Conservation (phyloP, 2,329 filamentous ascomycete genomes). For the Niveomyces coronatus region DNA sequence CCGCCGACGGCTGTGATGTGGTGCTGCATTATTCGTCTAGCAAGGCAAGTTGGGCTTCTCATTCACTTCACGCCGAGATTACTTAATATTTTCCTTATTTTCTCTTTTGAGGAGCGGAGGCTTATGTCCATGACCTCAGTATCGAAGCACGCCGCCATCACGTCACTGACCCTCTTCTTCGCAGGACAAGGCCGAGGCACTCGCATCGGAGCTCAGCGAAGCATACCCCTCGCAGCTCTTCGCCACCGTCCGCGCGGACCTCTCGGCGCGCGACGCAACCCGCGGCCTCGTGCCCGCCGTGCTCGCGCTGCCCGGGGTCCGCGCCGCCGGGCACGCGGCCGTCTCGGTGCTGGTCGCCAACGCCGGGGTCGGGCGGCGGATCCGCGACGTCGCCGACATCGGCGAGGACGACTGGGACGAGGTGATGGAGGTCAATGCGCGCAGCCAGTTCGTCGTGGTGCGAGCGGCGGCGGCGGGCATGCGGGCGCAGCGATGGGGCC, state of each 20-base stretch:
- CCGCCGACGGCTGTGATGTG: conserved; percentile 25
- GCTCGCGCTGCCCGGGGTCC: conserved; percentile 12
- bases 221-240: conserved; percentile 20
- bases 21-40: conserved; percentile 25
- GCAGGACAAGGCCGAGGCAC: conserved; percentile 21
- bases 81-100: neutral
- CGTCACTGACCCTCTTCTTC: no score
- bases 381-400: conserved; percentile 46
- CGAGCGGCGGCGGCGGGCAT: conserved; percentile 52
- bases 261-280: conserved; percentile 17
- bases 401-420: conserved; percentile 53
- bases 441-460: conserved; percentile 48
- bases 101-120: no score
- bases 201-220: conserved; percentile 18
- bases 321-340: conserved; percentile 16
- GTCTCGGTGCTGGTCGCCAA: conserved; percentile 51
- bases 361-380: conserved; percentile 55
- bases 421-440: conserved; percentile 52
- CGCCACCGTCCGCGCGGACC: conserved; percentile 17
- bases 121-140: no score
- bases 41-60: conserved; percentile 15
- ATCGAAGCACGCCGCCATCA: no score
- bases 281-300: conserved; percentile 15
- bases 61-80: neutral
- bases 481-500: conserved; percentile 49